Conservation (phyloP, 495 filamentous ascomycete genomes). For the Penicillium cinerascens region DNA sequence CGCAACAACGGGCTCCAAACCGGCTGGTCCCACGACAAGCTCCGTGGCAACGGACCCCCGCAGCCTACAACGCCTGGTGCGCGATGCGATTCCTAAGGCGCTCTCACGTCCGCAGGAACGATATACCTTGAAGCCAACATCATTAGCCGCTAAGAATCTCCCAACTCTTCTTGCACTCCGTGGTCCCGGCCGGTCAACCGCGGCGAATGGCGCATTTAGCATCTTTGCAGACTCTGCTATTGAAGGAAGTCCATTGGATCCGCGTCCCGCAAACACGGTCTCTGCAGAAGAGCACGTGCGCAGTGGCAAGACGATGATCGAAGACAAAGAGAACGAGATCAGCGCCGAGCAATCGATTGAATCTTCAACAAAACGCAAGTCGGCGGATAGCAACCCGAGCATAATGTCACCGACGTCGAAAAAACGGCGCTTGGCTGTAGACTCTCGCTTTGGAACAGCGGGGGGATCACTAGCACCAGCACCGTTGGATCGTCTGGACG, state of each 20-base stretch:
- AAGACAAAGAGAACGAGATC: conserved; percentile 25
- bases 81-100: conserved; percentile 74
- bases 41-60: conserved; percentile 51
- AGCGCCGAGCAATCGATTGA: conserved; percentile 30
- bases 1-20: conserved; percentile 29
- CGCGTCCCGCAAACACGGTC: conserved; percentile 40
- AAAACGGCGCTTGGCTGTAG: conserved; percentile 58
- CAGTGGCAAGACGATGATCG: conserved; percentile 13
- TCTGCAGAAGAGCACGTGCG: conserved; percentile 39
- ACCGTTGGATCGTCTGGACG: conserved; percentile 31
- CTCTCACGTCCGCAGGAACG: conserved; percentile 66
- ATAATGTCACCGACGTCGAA: conserved; percentile 55
- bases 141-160: conserved; percentile 64
- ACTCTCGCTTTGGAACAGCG: conserved; percentile 45
- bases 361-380: conserved; percentile 2
- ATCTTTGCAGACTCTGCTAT: conserved; percentile 65
- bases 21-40: conserved; percentile 9
- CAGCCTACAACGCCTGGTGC: conserved; percentile 64
- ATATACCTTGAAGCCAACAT: conserved; percentile 62
- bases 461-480: conserved; percentile 25
- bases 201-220: conserved; percentile 71
- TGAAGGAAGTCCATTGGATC: conserved; percentile 56
- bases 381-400: conserved; percentile 34
- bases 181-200: conserved; percentile 62
- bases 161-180: conserved; percentile 60